Base-by-base conservation (phyloP, 2,329 filamentous ascomycete genomes). In the Venturiaceae sp. region DNA sequence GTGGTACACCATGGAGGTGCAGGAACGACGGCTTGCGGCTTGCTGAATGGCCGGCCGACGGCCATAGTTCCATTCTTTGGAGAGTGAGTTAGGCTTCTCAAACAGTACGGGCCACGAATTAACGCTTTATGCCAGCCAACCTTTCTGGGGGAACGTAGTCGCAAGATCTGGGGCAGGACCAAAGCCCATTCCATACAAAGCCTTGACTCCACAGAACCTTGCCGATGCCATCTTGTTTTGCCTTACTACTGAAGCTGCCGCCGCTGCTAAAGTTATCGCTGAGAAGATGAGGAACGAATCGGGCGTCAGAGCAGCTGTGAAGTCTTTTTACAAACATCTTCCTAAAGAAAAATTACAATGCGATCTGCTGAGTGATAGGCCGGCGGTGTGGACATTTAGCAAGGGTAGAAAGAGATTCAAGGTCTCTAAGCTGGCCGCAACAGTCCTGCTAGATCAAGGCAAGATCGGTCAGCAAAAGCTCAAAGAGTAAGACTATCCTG, bases 61-160 rank as follows among this genome's bases (percentile, higher is more conserved):
- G 86, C 89, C 81, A 81, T 90, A 26, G 84, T 90, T 1, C 87
- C 87, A 0, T 91, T 91, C 71, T 91, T 91, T 63, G 87, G 87
- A 2, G 87, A 91, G 36, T 39, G n/a, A 39, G 36, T 39, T 11
- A 39, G 11, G 36, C n/a, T 11, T 39, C 36, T 39, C 11, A n/a
- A 39, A 11, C n/a, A 39, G 36, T 39, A 39, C 11, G n/a, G 11
- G 36, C n/a, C 11, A 11, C n/a, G 36, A 39, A 11, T 11, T 11
- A 39, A n/a, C 4, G 60, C 62, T 1, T 55, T 57, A n/a, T n/a
- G n/a, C n/a, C 3, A 63, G 61, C 66, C 87, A 91, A 68, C 80
- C 85, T 53, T 91, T 90, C 67, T 91, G 87, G 87, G 87, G 87
- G 2, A 76, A 77, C 21, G 88, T 88, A 82, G 78, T 90, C 1